Evolutionary conservation across 768 basidiomycete genomes (phyloP).

Genomic region (Tricholoma saponaceum): DNA sequence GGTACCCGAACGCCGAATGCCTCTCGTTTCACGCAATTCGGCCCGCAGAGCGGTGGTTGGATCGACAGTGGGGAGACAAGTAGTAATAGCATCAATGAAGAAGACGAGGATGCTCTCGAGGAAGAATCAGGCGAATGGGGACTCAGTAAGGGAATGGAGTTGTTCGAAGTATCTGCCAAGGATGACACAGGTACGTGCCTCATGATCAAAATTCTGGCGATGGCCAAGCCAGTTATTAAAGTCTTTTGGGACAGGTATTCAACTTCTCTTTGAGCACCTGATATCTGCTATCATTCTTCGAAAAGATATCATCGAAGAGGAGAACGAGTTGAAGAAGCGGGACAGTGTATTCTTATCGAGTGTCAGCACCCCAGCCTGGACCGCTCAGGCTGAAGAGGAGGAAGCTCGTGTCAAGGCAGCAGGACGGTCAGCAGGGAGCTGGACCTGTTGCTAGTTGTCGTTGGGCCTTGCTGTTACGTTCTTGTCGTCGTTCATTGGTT

Average conservation of each 20-base stretch:
- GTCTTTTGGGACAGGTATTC: constrained; percentile 55
- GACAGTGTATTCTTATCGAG: constrained; percentile 79
- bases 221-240: constrained; percentile 5
- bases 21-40: constrained; percentile 58
- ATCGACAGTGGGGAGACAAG: constrained; percentile 2
- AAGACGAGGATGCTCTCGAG: constrained; percentile 54
- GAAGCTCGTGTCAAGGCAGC: constrained; percentile 57
- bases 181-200: constrained; percentile 67
- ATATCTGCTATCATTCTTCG: constrained; percentile 75
- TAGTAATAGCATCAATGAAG: constrained; percentile 54
- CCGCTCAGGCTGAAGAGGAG: constrained; percentile 77
- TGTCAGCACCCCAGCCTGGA: constrained; percentile 65
- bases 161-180: constrained; percentile 91
- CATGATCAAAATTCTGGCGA: constrained; percentile 13
- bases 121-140: constrained; percentile 86
- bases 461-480: constrained; percentile 1
- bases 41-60: constrained; percentile 22
- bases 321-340: constrained; percentile 75
- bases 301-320: constrained; percentile 76
- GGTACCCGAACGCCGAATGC: constrained; percentile 45
- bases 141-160: constrained; percentile 76
- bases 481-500: constrained; percentile 1
- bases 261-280: constrained; percentile 73
- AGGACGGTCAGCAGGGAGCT: constrained; percentile 43
- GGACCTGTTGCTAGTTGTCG: constrained; percentile 64